phyloP scores from a whole-genome alignment of 805 yeast species.

The Saturnispora quitensis region DNA sequence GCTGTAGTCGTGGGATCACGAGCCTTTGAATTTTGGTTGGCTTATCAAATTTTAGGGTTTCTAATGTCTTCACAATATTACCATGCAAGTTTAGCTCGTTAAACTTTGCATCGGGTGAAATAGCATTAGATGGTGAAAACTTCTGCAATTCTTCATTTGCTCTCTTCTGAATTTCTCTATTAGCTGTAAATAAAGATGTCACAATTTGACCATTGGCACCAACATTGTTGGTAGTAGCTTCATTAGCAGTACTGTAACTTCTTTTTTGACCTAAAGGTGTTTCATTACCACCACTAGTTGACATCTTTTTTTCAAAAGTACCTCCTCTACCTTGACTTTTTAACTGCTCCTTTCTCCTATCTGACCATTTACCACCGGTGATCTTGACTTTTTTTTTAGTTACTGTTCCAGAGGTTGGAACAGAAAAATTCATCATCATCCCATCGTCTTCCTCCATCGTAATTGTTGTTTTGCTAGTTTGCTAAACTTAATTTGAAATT shows the following conservation, averaged over 20 bases:
- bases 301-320: constrained; percentile 5
- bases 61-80: constrained; percentile 43
- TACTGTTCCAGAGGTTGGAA: constrained; percentile 17
- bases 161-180: constrained; percentile 41
- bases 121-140: constrained; percentile 72
- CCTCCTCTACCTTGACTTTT: constrained; percentile 36
- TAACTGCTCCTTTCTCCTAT: constrained; percentile 56
- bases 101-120: constrained; percentile 49
- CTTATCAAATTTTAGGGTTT: constrained; percentile 42
- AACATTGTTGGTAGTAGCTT: neutral
- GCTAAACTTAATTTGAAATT: neutral
- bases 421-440: constrained; percentile 63
- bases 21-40: constrained; percentile 88
- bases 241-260: neutral
- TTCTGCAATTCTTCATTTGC: constrained; percentile 25
- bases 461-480: neutral
- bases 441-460: constrained; percentile 45
- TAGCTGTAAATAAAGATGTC: constrained; percentile 76
- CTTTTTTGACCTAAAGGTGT: constrained; percentile 8
- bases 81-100: constrained; percentile 60
- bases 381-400: constrained; percentile 28
- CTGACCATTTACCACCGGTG: constrained; percentile 77
- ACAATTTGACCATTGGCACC: constrained; percentile 42
- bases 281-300: constrained; percentile 9
- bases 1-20: constrained; percentile 53